Evolutionary conservation across 805 yeast genomes (phyloP), one percentile per base, ranked within the genome.

Genomic region (Sungouiella blattae): DNA sequence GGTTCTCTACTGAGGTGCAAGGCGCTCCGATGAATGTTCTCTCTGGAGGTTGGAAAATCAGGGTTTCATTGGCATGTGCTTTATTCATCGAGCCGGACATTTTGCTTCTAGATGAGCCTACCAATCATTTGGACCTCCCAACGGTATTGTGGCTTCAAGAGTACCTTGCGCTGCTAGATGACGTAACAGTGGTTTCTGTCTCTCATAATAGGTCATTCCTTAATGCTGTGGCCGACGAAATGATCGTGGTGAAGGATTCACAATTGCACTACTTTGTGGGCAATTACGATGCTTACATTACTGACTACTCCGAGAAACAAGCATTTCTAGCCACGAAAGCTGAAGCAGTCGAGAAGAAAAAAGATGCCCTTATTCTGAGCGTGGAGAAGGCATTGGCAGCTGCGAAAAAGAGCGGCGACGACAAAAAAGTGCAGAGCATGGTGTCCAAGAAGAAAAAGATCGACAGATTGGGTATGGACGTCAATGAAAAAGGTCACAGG

Each of bases 391-490:
- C 22, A 6, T 11, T 28, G 8, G 15, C 30, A 6, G 22, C 30
- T 8, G 30, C 30, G 12, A 28, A 28, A 17, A 28, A 28, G 22
- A 17, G 22, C 14, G 30, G 30, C 5, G 30, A 28, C 14, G 30
- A 28, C 14, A 28, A 28, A 13, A 28, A 28, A 16, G 22, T 28
- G 12, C 22, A 16, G 21, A 18, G 11, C 22, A 28, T 28, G 30
- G 30, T 18, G 5, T 28, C 30, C 13, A 28, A 28, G 14, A 28
- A 28, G 22, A 28, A 28, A 12, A 28, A 28, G 17, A 4, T 28
- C 14, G 30, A 28, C 22, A 14, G 30, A n/a, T 18, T 28, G 22
- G 30, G 30, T 8, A 28, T 28, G 30, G 30, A 28, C 8, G 30
- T 18, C 22, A 28, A 18, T 13, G 30, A 16, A 6, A 28, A 28